These are phyloP conservation scores for Claviceps pazoutovae DNA, from an alignment of 2,329 filamentous ascomycete genomes.

Conservation along the genomic window DNA sequence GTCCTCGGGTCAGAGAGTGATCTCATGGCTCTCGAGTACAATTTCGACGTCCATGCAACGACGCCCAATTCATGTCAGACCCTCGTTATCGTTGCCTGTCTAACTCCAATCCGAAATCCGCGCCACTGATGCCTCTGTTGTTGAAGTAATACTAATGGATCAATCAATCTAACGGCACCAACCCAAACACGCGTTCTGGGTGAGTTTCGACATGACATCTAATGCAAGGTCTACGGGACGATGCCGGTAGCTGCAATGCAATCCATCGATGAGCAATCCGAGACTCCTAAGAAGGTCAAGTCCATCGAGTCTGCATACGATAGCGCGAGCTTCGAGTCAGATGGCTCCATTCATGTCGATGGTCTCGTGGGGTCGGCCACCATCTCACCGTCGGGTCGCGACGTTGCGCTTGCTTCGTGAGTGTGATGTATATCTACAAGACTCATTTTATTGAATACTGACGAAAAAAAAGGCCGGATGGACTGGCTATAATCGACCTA, in stretches of 20 bases:
- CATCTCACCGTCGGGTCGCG: slow-evolving; percentile 81
- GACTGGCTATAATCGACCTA: slow-evolving; percentile 80
- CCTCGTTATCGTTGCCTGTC: not conserved
- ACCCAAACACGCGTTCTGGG: not conserved
- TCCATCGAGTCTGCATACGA: slow-evolving; percentile 58
- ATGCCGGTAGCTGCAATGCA: slow-evolving; percentile 25
- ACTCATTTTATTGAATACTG: slow-evolving; percentile 12
- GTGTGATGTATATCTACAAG: slow-evolving; percentile 12
- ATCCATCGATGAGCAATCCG: slow-evolving; percentile 30
- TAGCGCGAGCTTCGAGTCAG: slow-evolving; percentile 74
- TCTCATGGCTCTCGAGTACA: not conserved
- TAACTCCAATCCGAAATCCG: not conserved
- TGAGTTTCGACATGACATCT: slow-evolving; percentile 6
- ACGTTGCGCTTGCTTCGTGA: slow-evolving; percentile 75
- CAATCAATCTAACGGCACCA: not conserved
- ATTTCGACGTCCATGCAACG: not conserved
- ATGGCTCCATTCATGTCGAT: slow-evolving; percentile 73
- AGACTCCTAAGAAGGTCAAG: slow-evolving; percentile 41
- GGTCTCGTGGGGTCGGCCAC: slow-evolving; percentile 76
- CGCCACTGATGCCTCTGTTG: not conserved
- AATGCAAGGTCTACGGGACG: not conserved
- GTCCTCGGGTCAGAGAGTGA: not conserved
- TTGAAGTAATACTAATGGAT: not conserved
- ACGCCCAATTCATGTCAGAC: not conserved
- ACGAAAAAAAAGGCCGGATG: slow-evolving; percentile 48